These are phyloP conservation scores for Exophiala sp. DNA, from an alignment of 2,329 filamentous ascomycete genomes.

Conservation along the genomic window DNA sequence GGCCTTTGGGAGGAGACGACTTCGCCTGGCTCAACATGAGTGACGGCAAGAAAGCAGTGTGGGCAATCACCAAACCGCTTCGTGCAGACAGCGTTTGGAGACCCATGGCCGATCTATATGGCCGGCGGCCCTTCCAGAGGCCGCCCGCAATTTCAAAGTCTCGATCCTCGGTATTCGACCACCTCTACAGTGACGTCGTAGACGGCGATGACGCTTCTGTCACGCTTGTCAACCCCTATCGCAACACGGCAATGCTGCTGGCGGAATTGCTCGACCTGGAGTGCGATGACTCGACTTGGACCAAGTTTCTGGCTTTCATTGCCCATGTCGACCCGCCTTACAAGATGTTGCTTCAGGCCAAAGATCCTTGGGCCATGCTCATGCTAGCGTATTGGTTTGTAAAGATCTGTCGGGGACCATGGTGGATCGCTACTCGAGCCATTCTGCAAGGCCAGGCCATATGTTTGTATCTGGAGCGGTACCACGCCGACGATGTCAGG, in stretches of 20 bases:
- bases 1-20: conserved; percentile 52
- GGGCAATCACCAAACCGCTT: conserved; percentile 46
- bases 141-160: background rate
- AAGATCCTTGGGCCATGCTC: conserved; percentile 51
- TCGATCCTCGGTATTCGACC: conserved; percentile 14
- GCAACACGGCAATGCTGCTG: conserved; percentile 36
- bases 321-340: conserved; percentile 43
- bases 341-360: conserved; percentile 42
- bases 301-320: conserved; percentile 47
- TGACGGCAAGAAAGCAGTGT: conserved; percentile 52
- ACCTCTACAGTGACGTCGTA: conserved; percentile 11
- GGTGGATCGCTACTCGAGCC: conserved; percentile 47
- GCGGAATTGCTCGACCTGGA: conserved; percentile 32
- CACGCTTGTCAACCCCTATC: conserved; percentile 31
- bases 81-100: conserved; percentile 41
- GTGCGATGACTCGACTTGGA: conserved; percentile 38
- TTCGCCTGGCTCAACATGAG: conserved; percentile 55
- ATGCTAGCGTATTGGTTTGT: conserved; percentile 55
- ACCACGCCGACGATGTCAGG: conserved; percentile 24
- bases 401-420: conserved; percentile 39
- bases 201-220: background rate
- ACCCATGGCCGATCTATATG: conserved; percentile 1
- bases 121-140: background rate
- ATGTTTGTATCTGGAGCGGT: conserved; percentile 38
- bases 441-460: conserved; percentile 48